Evolutionary conservation across 1,284 basidiomycete genomes (phyloP), one percentile per base, ranked within the genome.

Genomic region (Trichosporon asahii): DNA sequence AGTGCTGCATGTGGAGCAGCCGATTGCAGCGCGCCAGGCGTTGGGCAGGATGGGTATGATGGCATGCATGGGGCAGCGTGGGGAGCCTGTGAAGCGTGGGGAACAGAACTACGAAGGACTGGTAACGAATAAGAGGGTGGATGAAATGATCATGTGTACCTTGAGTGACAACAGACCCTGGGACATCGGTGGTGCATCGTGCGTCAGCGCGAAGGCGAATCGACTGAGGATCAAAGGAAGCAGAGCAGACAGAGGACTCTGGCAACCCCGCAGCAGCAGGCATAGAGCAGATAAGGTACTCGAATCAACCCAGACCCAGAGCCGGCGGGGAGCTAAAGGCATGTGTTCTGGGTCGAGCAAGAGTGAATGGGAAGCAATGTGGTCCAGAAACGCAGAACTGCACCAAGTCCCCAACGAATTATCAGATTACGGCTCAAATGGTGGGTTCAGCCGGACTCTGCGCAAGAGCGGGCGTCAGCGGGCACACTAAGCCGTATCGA

Each of bases 81-180:
- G 40, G 40, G 40, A 53, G 49, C n/a, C 4, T 23, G 18, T 9
- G 21, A 53, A 53, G 21, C 11, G 21, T 53, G 49, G 49, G 49
- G 49, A 2, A 53, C 49, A 53, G 31, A 33, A 9, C 4, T 33
- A 9, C 31, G 31, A 23, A 53, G 23, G 21, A 53, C n/a, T 53
- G 49, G 49, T 53, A 53, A 53, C 49, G 25, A 53, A 25, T 53
- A 21, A 53, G 21, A 53, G 49, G 49, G 49, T 53, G 21, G 40
- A 53, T 53, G 49, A 53, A 53, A 53, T 53, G 49, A 23, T 53
- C 49, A 53, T 53, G 49, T 53, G 49, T 53, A 23, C 49, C 21
- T 25, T 53, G 49, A 9, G 49, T 23, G 21, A 23, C 49, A 21
- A 18, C 44, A 4, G 44, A 46, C 44, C 44, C 44, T 46, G 44